These are phyloP conservation scores for Phytophthora syringae DNA, from an alignment of 352 stramenopile genomes.

Conservation along the genomic window DNA sequence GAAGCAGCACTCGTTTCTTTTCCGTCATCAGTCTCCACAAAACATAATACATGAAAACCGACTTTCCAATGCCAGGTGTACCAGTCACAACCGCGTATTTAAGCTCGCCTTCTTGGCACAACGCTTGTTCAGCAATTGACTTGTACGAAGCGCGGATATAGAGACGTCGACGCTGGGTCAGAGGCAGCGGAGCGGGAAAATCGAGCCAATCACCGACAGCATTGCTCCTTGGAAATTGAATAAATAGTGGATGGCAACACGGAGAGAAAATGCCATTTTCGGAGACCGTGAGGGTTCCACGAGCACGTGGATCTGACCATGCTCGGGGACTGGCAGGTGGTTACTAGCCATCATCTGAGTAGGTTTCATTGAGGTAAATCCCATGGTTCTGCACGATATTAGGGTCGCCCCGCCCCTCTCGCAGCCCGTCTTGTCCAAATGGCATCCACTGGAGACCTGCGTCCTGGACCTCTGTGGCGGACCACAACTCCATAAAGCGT, in stretches of 20 bases:
- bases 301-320: too few species aligned
- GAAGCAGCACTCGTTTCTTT: conserved; percentile 31
- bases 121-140: neutral
- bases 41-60: too few species aligned
- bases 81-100: conserved; percentile 28
- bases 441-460: too few species aligned
- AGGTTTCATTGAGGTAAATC: too few species aligned
- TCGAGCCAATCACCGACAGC: neutral
- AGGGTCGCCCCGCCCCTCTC: too few species aligned
- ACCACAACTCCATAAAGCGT: too few species aligned
- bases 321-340: too few species aligned
- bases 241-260: neutral
- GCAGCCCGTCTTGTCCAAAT: too few species aligned
- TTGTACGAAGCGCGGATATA: neutral
- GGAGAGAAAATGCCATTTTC: neutral
- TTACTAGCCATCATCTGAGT: too few species aligned
- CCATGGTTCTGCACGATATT: too few species aligned
- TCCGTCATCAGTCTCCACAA: conserved; percentile 35
- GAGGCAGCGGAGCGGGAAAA: neutral
- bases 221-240: neutral
- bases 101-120: neutral
- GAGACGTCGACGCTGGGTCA: neutral
- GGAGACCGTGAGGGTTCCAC: too few species aligned
- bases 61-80: conserved; percentile 33
- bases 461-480: too few species aligned